Conservation (phyloP, 2,329 filamentous ascomycete genomes). For the Pseudopithomyces maydicus region DNA sequence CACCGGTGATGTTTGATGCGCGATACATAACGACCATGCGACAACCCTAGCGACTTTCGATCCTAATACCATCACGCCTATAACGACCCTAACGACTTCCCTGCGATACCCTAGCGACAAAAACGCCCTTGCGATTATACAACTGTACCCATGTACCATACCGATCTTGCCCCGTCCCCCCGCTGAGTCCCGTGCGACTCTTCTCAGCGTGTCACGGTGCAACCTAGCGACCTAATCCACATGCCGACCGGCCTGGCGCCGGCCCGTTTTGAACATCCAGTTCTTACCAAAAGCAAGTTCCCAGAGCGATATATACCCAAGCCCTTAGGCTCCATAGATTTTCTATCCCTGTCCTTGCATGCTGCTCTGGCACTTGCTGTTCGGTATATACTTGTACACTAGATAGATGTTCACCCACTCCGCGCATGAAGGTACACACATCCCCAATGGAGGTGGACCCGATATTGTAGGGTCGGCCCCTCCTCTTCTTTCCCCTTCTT, state of each 20-base stretch:
- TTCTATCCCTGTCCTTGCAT: neutral
- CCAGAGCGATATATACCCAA: neutral
- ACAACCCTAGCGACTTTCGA: conserved; percentile 12
- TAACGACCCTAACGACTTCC: conserved; percentile 7
- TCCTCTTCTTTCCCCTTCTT: too few species aligned
- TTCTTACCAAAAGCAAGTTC: conserved; percentile 5
- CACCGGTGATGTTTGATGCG: conserved; percentile 25
- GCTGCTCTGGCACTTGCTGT: neutral
- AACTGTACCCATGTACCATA: neutral
- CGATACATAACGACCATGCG: conserved; percentile 7
- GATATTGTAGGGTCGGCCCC: too few species aligned
- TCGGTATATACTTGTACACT: neutral
- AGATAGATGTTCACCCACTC: neutral
- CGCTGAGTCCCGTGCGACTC: neutral
- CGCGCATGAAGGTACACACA: neutral
- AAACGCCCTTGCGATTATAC: neutral
- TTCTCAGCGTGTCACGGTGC: neutral
- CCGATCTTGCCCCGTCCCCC: neutral
- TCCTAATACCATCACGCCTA: conserved; percentile 8
- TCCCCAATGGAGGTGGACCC: too few species aligned
- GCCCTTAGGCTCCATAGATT: conserved; percentile 1
- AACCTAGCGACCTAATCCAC: neutral
- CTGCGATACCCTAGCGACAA: conserved; percentile 9
- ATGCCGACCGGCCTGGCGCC: neutral
- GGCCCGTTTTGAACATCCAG: too few species aligned